A percentile compares a stretch with the other conserved stretches of the same genome.
These are phyloP conservation scores for Aeschynomene evenia DNA, from an alignment of 306 rosid species.

Conservation along the genomic window DNA sequence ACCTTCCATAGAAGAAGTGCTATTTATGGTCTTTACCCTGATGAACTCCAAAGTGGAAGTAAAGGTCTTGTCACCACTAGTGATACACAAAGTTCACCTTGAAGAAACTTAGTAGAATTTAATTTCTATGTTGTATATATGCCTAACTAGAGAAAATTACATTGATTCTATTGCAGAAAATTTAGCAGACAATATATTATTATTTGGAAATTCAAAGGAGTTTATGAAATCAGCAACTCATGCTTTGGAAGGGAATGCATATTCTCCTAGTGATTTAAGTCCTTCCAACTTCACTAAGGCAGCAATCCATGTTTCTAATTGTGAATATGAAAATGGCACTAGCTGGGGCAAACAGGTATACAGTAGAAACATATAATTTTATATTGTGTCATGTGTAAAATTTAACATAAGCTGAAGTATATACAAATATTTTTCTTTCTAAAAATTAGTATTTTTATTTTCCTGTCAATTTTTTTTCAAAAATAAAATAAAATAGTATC, in stretches of 20 bases:
- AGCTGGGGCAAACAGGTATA: slow-evolving; percentile 66
- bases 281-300: slow-evolving; percentile 29
- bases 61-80: slow-evolving; percentile 19
- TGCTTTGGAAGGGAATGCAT: slow-evolving; percentile 37
- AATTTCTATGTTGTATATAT: no score
- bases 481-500: background rate
- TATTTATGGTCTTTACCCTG: slow-evolving; percentile 59
- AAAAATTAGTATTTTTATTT: background rate
- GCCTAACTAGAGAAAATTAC: no score
- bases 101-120: no score
- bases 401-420: no score
- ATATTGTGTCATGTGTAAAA: no score
- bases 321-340: slow-evolving; percentile 52
- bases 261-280: background rate
- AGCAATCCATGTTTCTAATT: slow-evolving; percentile 46
- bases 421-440: no score
- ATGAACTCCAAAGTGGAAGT: slow-evolving; percentile 1
- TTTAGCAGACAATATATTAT: slow-evolving; percentile 18
- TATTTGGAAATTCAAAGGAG: slow-evolving; percentile 56
- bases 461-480: background rate
- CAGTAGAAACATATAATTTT: background rate
- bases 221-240: slow-evolving; percentile 42
- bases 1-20: slow-evolving; percentile 62
- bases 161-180: slow-evolving; percentile 31
- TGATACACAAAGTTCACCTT: background rate